Evolutionary conservation across 495 filamentous ascomycete species (phyloP), one percentile per base, ranked within the genome.

Genomic region (Aspergillus kassunensis): DNA sequence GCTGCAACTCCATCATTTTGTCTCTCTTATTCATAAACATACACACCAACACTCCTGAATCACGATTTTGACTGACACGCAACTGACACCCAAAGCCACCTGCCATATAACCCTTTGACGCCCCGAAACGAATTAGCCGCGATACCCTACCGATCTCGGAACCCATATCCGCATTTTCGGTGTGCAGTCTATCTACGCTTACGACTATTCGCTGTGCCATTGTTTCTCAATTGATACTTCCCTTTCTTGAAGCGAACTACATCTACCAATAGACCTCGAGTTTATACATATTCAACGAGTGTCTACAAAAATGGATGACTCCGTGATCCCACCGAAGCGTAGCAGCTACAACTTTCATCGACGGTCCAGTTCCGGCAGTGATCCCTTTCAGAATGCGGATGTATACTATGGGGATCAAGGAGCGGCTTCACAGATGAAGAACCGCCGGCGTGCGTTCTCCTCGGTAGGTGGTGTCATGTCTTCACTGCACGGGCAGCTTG

Each of bases 371-470:
- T 70, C 69, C 43, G 51, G 68, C 18, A 31, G 19, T 24, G 76
- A 80, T 53, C 76, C 77, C 23, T 75, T 65, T 44, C 73, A 75
- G 27, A 56, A 72, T 27, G 64, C 77, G 10, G 74, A 78, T 47
- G 57, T 77, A 48, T 80, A 80, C 48, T 80, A 80, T 60, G 76
- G 76, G 24, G 61, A 73, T 42, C 61, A 70, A 10, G 70, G 76
- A 16, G 62, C 60, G 21, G 37, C 56, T 9, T 58, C 65, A n/a
- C 51, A 65, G 34, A 52, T 66, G 49, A 67, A 67, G 55, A 55
- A 65, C 27, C 68, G 72, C 13, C 56, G 70, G n/a, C 70, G 73
- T 24, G 67, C 76, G 1, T 75, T 72, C 53, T 79, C 77, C 39
- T 63, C 69, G 64, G 77, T 78, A 68, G 65, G 74, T 63, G 59